Evolutionary conservation across 257 asterid species (phyloP).

Genomic region (Jasminum sambac): DNA sequence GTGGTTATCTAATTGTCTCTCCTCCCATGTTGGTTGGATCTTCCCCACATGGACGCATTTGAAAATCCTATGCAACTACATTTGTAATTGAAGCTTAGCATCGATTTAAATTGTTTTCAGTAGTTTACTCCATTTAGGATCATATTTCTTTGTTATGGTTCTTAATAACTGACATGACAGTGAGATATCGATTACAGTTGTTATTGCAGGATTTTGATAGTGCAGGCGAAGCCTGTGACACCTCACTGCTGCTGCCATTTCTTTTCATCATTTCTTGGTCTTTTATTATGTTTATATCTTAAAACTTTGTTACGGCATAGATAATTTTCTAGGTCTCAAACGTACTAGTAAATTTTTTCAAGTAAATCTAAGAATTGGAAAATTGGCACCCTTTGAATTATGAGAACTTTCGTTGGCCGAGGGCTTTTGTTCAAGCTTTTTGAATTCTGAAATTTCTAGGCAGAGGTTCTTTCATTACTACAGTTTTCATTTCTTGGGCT

Average conservation of each 20-base stretch:
- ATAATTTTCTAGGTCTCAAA: background rate
- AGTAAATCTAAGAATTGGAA: background rate
- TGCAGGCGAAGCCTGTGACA: conserved; percentile 37
- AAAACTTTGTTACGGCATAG: background rate
- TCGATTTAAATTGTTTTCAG: conserved; percentile 17
- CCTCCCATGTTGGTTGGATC: conserved; percentile 14
- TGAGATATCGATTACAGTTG: conserved; percentile 34
- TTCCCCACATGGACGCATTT: background rate
- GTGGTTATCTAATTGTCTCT: conserved; percentile 8
- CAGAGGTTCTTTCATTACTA: background rate
- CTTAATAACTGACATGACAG: conserved; percentile 33
- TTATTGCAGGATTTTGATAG: conserved; percentile 43
- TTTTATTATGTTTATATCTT: background rate
- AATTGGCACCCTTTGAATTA: background rate
- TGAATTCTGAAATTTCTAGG: background rate
- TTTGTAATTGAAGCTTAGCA: conserved; percentile 16
- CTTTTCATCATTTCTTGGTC: conserved; percentile 9
- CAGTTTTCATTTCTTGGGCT: background rate
- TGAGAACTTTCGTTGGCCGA: background rate
- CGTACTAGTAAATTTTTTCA: background rate
- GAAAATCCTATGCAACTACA: background rate
- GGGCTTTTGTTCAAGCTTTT: background rate
- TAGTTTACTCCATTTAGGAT: conserved; percentile 11
- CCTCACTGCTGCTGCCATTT: conserved; percentile 33
- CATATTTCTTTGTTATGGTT: conserved; percentile 12